phyloP scores from a whole-genome alignment of 495 filamentous ascomycete species.

The Elaphomyces granulatus region DNA sequence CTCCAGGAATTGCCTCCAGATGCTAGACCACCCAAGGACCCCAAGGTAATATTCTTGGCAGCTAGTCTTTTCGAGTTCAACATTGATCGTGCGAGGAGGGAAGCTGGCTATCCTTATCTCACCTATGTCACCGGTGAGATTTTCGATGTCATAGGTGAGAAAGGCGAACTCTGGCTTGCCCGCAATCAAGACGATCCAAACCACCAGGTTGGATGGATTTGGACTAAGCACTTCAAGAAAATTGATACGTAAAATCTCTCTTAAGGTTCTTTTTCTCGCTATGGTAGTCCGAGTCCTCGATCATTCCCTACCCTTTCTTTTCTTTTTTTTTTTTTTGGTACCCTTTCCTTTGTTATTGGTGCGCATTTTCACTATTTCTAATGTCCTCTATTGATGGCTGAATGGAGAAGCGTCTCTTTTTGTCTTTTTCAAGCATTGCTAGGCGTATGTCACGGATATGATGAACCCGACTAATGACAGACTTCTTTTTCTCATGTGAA shows the following conservation, averaged over 20 bases:
- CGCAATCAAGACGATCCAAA: constrained; percentile 84
- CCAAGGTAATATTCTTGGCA: constrained; percentile 65
- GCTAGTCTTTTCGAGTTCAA: constrained; percentile 94
- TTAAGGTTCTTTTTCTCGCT: too few species aligned
- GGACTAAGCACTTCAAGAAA: constrained; percentile 93
- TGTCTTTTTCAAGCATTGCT: not conserved
- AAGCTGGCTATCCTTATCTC: constrained; percentile 91
- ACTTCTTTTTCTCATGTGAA: not conserved
- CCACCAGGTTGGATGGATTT: constrained; percentile 86
- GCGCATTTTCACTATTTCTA: too few species aligned
- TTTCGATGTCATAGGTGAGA: constrained; percentile 84
- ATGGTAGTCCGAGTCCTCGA: too few species aligned
- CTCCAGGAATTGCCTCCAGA: constrained; percentile 16
- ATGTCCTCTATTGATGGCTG: too few species aligned
- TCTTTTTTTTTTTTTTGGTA: too few species aligned
- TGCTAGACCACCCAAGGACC: constrained; percentile 21
- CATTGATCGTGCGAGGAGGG: constrained; percentile 77
- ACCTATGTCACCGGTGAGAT: constrained; percentile 90
- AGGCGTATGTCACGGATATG: not conserved
- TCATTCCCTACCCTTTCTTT: constrained; percentile 2
- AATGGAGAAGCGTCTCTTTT: too few species aligned
- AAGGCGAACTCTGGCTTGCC: constrained; percentile 95
- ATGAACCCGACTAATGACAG: constrained; percentile 1
- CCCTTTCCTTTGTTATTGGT: not conserved
- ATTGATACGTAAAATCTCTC: constrained; percentile 14